Conservation (phyloP, 257 asterid species). For the Solanum gracilifrons region DNA sequence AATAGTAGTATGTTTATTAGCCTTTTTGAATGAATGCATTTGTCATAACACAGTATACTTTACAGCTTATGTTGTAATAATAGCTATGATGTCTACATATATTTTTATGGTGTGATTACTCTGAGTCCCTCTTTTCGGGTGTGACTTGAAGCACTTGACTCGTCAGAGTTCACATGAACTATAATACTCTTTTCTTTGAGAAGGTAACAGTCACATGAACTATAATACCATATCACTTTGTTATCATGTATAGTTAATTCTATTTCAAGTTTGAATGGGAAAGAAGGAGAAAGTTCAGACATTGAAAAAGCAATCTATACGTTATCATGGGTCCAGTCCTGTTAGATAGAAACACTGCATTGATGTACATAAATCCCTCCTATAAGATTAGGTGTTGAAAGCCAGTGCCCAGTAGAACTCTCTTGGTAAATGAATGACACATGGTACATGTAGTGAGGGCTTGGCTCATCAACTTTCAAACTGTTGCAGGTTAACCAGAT, state of each 20-base stretch:
- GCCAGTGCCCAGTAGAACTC: neutral
- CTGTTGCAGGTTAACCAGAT: slow-evolving; percentile 86
- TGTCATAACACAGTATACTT: neutral
- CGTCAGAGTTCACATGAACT: neutral
- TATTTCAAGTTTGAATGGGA: neutral
- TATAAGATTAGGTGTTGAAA: neutral
- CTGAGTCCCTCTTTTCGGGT: neutral
- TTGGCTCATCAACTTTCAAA: neutral
- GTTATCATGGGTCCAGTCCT: neutral
- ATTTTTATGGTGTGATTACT: neutral
- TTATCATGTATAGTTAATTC: neutral
- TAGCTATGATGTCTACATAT: neutral
- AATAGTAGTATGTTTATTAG: neutral
- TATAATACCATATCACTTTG: neutral
- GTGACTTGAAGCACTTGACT: neutral
- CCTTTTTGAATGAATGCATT: neutral
- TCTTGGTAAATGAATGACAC: neutral
- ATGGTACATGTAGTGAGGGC: neutral
- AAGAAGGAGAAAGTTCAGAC: neutral
- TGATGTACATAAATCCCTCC: neutral
- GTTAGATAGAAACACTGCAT: neutral
- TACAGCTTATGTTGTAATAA: neutral
- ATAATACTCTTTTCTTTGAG: no score
- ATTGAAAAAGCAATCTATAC: neutral
- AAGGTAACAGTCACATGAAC: neutral